Evolutionary conservation across 2,329 filamentous ascomycete genomes (phyloP), one percentile per base, ranked within the genome.

Genomic region (Ceratocystis destructans): DNA sequence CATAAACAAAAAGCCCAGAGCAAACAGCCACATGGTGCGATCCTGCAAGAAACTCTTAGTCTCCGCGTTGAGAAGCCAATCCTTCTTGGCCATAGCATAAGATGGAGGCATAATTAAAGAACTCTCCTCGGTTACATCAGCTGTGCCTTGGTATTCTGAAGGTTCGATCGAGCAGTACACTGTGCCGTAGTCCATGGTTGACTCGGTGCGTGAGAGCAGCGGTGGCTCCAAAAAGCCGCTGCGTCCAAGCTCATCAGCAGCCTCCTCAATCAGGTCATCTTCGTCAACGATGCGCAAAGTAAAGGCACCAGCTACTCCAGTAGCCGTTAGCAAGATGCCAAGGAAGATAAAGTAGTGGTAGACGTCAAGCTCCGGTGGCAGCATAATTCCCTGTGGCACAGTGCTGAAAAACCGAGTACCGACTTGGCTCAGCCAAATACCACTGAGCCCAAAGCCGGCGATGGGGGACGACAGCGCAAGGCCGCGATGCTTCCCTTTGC

Each of bases 1-100:
- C 71, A 96, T 89, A 69, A 97, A 82, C 75, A 97, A 90, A 76
- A 99, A 97, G 22, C 91, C 92, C 0, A 87, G 78, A 0, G 93
- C 90, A 70, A 99, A 87, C 73, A 86, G 89, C 93, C 93, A 99
- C 93, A 97, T 97, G 12, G 91, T 96, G 68, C 83, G 86, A 71
- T 99, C 94, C 28, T 83, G 81, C 8, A 99, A 80, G 74, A 97
- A 99, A 2, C 85, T 81, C 12, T 86, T 81, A 0, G 94, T 97
- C 74, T 96, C 93, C 57, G 89, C 90, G 71, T 97, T 97, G 70
- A 97, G 82, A 3, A 96, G 81, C 86, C 88, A 94, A 17, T 86
- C 86, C 80, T 96, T 96, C 15, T 62, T 65, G 46, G n/a, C 59
- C 57, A 33, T 53, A 15, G 37, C n/a, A 10, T 22, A 25, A 12